phyloP scores from a whole-genome alignment of 805 yeast species.

The Starmera caribaea region DNA sequence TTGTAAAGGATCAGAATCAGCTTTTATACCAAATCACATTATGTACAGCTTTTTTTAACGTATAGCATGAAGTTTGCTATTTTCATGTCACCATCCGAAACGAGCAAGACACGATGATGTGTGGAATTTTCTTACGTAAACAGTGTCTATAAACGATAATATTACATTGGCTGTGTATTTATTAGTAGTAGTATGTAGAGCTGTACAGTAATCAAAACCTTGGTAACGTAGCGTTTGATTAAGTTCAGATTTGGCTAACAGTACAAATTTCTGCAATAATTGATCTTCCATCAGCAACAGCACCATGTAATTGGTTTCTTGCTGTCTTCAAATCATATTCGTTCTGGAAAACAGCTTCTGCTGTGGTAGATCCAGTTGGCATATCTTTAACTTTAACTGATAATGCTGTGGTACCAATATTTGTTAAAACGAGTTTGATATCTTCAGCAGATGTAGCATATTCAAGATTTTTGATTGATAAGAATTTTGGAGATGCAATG shows the following conservation, averaged over 20 bases:
- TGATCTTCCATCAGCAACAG: constrained; percentile 38
- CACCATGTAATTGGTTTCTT: constrained; percentile 26
- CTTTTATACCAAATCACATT: too few species aligned
- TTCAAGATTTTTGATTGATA: constrained; percentile 22
- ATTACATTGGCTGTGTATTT: too few species aligned
- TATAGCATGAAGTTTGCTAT: too few species aligned
- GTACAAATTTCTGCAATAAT: constrained; percentile 24
- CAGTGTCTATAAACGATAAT: too few species aligned
- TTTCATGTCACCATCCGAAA: too few species aligned
- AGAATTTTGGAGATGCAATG: constrained; percentile 13
- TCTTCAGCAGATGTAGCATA: constrained; percentile 22
- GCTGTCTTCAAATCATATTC: constrained; percentile 22
- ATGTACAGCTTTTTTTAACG: too few species aligned
- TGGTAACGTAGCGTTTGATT: too few species aligned
- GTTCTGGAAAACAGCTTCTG: constrained; percentile 24
- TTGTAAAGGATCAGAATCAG: too few species aligned
- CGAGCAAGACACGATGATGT: too few species aligned
- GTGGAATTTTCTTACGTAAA: too few species aligned
- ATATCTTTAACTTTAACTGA: constrained; percentile 22
- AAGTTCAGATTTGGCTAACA: constrained; percentile 6
- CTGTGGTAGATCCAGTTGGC: constrained; percentile 29
- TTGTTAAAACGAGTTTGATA: constrained; percentile 16
- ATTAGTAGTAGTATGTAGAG: too few species aligned
- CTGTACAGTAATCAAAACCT: too few species aligned
- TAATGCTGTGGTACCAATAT: constrained; percentile 13